These are phyloP conservation scores for Quercus wislizeni DNA, from an alignment of 306 rosid genomes.

Conservation along the genomic window DNA sequence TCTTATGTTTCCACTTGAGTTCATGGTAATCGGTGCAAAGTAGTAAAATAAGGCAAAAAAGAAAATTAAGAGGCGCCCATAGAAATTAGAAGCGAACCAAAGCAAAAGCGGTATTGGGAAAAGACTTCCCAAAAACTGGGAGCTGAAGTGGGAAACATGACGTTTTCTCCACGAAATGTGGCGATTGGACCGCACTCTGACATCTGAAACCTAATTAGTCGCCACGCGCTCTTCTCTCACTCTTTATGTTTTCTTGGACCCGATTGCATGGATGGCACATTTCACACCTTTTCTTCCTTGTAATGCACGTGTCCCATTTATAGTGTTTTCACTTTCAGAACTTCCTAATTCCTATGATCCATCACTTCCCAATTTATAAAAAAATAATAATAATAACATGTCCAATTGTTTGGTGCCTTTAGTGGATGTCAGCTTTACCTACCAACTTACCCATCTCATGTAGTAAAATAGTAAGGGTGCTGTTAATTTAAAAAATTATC, in stretches of 20 bases:
- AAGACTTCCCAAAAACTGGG: slow-evolving; percentile 66
- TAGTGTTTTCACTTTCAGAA: background rate
- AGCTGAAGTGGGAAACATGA: slow-evolving; percentile 28
- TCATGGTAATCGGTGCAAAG: too few relatives aligned
- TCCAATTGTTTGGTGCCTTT: too few relatives aligned
- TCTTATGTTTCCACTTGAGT: too few relatives aligned
- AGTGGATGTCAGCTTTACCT: too few relatives aligned
- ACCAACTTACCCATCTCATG: too few relatives aligned
- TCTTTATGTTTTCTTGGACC: slow-evolving; percentile 17
- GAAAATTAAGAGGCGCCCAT: background rate
- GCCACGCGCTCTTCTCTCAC: slow-evolving; percentile 20
- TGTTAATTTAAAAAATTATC: too few relatives aligned
- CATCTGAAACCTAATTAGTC: background rate
- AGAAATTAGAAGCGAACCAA: background rate
- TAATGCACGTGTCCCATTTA: slow-evolving; percentile 9
- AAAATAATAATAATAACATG: too few relatives aligned
- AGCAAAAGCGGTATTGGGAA: background rate
- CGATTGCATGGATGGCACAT: slow-evolving; percentile 30
- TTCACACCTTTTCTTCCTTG: background rate
- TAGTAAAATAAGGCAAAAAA: background rate
- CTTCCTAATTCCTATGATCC: too few relatives aligned
- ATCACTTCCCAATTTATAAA: too few relatives aligned
- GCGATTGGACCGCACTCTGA: slow-evolving; percentile 13
- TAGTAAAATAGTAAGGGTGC: too few relatives aligned
- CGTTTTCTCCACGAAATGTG: slow-evolving; percentile 38